phyloP scores from a whole-genome alignment of 2,329 filamentous ascomycete genomes.

The Blumeriella jaapii region DNA sequence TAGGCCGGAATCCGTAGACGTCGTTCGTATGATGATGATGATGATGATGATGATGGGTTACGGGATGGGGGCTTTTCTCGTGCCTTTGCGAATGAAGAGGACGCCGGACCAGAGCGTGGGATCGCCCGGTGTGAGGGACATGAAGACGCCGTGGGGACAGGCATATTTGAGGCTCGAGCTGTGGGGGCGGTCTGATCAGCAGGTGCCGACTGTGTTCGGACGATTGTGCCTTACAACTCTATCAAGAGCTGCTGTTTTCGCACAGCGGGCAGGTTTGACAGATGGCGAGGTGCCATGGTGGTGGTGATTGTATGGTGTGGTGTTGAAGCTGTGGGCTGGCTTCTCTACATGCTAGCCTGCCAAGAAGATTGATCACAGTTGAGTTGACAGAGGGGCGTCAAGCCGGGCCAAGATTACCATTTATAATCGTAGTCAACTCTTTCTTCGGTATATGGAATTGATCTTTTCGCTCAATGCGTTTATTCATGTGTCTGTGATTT shows the following conservation, averaged over 20 bases:
- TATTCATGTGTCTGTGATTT: too few species aligned
- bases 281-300: slow-evolving; percentile 18
- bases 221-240: slow-evolving; percentile 22
- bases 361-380: too few species aligned
- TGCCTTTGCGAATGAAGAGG: slow-evolving; percentile 82
- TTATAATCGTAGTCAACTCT: too few species aligned
- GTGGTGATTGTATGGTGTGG: slow-evolving; percentile 1
- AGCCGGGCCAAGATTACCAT: too few species aligned
- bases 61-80: slow-evolving; percentile 5
- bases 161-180: slow-evolving; percentile 73
- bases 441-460: too few species aligned
- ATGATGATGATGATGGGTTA: slow-evolving; percentile 1
- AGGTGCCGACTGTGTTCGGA: not conserved
- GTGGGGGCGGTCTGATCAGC: slow-evolving; percentile 16
- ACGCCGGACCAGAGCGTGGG: slow-evolving; percentile 81
- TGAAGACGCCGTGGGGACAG: slow-evolving; percentile 77
- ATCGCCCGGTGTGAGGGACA: slow-evolving; percentile 72
- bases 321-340: not conserved
- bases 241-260: slow-evolving; percentile 26
- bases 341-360: too few species aligned
- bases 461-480: too few species aligned
- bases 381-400: too few species aligned
- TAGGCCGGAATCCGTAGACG: too few species aligned
- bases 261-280: slow-evolving; percentile 22
- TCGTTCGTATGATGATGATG: too few species aligned